Percentiles rank a stretch among this genome's conserved stretches.
Evolutionary conservation across 352 stramenopile species (phyloP).

Genomic region (Globisporangium nodosum): DNA sequence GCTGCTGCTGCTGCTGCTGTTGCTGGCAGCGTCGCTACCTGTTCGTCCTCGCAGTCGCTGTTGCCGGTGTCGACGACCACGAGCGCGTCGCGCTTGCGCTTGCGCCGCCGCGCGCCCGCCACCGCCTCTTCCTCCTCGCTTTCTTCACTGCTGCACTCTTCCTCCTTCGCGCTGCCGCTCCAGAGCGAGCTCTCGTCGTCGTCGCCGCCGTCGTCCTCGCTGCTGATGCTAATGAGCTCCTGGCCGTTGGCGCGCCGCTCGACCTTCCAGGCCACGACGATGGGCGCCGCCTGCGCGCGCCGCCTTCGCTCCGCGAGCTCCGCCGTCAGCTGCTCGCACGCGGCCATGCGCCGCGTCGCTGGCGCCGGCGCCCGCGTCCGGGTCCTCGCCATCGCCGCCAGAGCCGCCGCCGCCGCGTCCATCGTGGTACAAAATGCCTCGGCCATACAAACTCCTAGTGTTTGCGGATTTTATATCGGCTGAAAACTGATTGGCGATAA

Average conservation of each 20-base stretch:
- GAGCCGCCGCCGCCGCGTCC: not conserved
- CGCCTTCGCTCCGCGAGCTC: constrained; percentile 59
- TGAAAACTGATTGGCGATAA: too few relatives aligned
- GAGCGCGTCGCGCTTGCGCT: not conserved
- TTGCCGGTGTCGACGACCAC: constrained; percentile 1
- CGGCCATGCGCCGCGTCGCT: constrained; percentile 4
- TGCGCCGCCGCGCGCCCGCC: not conserved
- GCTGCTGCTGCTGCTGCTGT: constrained; percentile 2
- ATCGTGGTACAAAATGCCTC: not conserved
- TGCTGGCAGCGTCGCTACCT: not conserved
- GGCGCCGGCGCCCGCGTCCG: not conserved
- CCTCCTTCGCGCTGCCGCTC: constrained; percentile 15
- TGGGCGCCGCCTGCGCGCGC: constrained; percentile 69
- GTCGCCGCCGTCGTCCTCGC: constrained; percentile 10
- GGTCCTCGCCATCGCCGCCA: not conserved
- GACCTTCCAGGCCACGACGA: constrained; percentile 73
- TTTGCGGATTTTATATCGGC: not conserved
- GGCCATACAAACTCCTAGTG: not conserved
- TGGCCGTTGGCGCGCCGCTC: constrained; percentile 40
- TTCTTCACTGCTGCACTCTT: not conserved
- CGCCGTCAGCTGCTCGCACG: constrained; percentile 19
- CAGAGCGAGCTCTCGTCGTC: not conserved
- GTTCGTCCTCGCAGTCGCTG: not conserved
- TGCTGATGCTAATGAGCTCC: constrained; percentile 53
- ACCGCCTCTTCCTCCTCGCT: not conserved